A percentile compares a stretch with the other conserved stretches of the same genome.
These are phyloP conservation scores for Hypholoma sublateritium DNA, from an alignment of 768 basidiomycete species.

Conservation along the genomic window DNA sequence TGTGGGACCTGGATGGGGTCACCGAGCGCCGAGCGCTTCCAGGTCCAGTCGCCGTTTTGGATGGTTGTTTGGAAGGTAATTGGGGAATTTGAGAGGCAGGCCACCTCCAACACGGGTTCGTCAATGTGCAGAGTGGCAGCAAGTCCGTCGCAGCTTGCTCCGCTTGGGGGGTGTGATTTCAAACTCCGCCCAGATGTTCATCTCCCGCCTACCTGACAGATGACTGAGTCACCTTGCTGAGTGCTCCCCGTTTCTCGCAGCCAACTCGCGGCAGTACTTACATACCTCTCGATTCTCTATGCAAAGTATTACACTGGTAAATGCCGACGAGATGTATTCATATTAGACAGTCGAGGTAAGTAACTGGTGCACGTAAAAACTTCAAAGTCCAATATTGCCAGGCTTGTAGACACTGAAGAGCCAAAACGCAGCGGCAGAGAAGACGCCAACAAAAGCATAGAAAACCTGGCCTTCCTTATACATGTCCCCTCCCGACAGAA, in stretches of 20 bases:
- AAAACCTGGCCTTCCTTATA: constrained; percentile 85
- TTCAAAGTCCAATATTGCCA: background rate
- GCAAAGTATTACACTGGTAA: background rate
- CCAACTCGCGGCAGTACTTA: no score
- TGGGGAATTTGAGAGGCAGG: constrained; percentile 36
- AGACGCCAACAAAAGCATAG: constrained; percentile 71
- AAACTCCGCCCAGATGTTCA: constrained; percentile 33
- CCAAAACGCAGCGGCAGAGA: constrained; percentile 40
- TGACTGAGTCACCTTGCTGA: no score
- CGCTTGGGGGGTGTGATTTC: constrained; percentile 23
- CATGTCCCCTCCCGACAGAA: constrained; percentile 59
- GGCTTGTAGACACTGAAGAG: constrained; percentile 39
- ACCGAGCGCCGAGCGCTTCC: constrained; percentile 73
- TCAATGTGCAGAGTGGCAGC: constrained; percentile 41
- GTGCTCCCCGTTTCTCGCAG: background rate
- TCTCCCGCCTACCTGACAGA: constrained; percentile 21
- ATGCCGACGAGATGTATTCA: background rate
- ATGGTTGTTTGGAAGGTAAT: constrained; percentile 39
- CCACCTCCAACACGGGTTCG: constrained; percentile 44
- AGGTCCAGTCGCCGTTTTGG: constrained; percentile 73
- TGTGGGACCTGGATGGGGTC: constrained; percentile 79
- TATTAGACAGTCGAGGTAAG: background rate
- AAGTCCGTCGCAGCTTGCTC: constrained; percentile 22
- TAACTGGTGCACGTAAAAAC: background rate
- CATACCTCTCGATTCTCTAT: background rate